Percentiles rank a stretch among this genome's conserved stretches.
These are phyloP conservation scores for Cladorrhinum sp. DNA, from an alignment of 2,329 filamentous ascomycete species.

Conservation along the genomic window DNA sequence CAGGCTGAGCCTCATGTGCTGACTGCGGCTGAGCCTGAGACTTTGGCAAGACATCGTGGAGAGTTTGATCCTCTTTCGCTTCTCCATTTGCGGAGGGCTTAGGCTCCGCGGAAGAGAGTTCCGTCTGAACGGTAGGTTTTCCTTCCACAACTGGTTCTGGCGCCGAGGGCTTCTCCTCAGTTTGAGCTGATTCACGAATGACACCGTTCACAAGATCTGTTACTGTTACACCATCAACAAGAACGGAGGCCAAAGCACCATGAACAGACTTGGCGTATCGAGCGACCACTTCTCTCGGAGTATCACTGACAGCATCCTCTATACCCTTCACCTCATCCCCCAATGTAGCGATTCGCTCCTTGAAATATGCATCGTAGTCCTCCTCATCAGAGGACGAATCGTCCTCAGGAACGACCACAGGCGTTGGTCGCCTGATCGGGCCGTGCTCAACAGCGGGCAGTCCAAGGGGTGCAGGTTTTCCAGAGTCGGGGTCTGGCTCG, in stretches of 20 bases:
- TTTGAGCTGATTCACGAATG: background rate
- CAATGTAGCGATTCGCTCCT: conserved; percentile 50
- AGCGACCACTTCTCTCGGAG: conserved; percentile 43
- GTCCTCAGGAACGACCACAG: conserved; percentile 25
- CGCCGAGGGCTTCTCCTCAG: background rate
- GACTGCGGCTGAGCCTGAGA: background rate
- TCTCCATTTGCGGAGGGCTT: background rate
- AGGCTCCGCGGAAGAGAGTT: background rate
- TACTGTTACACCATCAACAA: conserved; percentile 45
- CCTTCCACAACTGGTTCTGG: background rate
- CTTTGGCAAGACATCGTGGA: background rate
- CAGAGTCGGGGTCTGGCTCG: background rate
- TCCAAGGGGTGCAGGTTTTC: background rate
- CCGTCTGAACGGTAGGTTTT: background rate
- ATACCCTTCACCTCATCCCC: conserved; percentile 49
- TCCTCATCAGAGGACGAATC: conserved; percentile 56
- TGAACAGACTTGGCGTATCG: conserved; percentile 49
- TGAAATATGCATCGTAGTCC: conserved; percentile 56
- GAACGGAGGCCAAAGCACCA: conserved; percentile 47
- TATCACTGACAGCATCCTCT: conserved; percentile 36
- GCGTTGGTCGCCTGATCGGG: background rate
- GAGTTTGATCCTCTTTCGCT: background rate
- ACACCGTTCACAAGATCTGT: conserved; percentile 37
- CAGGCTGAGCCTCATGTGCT: background rate
- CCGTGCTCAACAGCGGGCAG: background rate